These are phyloP conservation scores for Trypanosoma boissoni DNA, from an alignment of 208 protist species.

Conservation along the genomic window DNA sequence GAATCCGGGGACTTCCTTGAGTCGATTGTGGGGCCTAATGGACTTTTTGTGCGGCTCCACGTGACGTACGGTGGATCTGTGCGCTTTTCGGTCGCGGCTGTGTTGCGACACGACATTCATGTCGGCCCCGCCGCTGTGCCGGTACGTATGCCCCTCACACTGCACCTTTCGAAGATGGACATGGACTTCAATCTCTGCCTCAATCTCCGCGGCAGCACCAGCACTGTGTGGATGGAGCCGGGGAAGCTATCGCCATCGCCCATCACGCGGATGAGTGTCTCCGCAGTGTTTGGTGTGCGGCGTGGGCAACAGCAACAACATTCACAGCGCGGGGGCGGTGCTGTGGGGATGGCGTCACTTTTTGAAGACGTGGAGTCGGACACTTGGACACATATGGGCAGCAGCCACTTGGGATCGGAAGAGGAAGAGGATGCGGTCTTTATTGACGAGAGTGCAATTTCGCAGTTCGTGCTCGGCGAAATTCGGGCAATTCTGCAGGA, in stretches of 20 bases:
- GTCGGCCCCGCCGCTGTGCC: slow-evolving; percentile 41
- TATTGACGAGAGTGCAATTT: slow-evolving; percentile 67
- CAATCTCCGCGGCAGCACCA: slow-evolving; percentile 54
- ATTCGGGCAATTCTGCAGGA: slow-evolving; percentile 62
- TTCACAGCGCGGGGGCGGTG: too few species aligned
- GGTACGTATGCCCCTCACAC: slow-evolving; percentile 58
- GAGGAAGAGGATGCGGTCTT: slow-evolving; percentile 42
- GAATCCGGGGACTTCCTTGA: slow-evolving; percentile 31
- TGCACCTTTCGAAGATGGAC: slow-evolving; percentile 62
- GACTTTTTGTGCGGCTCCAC: slow-evolving; percentile 72
- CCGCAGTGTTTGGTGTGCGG: slow-evolving; percentile 50
- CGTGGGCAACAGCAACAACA: slow-evolving; percentile 6
- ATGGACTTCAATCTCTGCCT: slow-evolving; percentile 77
- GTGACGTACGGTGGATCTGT: slow-evolving; percentile 80
- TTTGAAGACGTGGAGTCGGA: slow-evolving; percentile 24
- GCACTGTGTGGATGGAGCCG: slow-evolving; percentile 67
- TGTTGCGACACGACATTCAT: slow-evolving; percentile 51
- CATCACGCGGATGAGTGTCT: slow-evolving; percentile 62
- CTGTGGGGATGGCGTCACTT: slow-evolving; percentile 1
- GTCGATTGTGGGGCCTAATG: slow-evolving; percentile 42
- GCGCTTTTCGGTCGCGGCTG: slow-evolving; percentile 41
- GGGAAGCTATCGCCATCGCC: slow-evolving; percentile 60
- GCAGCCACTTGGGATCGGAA: slow-evolving; percentile 29
- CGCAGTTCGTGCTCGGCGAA: slow-evolving; percentile 66
- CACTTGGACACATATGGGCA: slow-evolving; percentile 25